Evolutionary conservation across 164 flowering plant species (phyloP).

Genomic region (Santalum album): DNA sequence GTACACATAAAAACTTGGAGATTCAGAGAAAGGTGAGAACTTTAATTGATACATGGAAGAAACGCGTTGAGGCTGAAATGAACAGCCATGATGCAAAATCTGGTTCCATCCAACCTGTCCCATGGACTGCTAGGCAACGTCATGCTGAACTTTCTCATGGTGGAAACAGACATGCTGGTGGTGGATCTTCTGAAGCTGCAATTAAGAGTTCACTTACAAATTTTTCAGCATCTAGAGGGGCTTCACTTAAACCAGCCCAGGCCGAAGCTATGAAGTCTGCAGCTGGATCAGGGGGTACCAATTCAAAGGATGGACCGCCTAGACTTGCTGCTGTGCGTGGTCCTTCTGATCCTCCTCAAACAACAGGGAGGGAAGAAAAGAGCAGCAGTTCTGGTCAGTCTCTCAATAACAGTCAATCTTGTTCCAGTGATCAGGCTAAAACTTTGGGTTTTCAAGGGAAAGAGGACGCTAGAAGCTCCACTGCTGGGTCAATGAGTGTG

Average conservation of each 20-base stretch:
- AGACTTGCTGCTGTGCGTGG: conserved; percentile 10
- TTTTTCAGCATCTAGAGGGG: background rate
- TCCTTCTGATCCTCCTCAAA: conserved; percentile 19
- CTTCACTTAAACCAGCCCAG: background rate
- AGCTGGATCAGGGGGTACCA: conserved; percentile 23
- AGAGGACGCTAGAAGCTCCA: conserved; percentile 72
- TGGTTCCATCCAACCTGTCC: background rate
- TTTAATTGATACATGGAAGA: conserved; percentile 98
- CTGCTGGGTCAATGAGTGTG: conserved; percentile 42
- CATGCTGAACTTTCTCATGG: background rate
- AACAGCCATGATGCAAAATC: conserved; percentile 2
- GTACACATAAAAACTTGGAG: conserved; percentile 32
- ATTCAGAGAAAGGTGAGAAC: conserved; percentile 40
- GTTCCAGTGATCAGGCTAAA: conserved; percentile 65
- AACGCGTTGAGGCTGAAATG: conserved; percentile 62
- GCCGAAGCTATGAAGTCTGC: conserved; percentile 24
- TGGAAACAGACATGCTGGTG: background rate
- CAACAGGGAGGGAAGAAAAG: conserved; percentile 28
- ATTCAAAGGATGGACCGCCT: conserved; percentile 22
- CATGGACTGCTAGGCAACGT: background rate
- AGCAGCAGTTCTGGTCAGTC: conserved; percentile 53
- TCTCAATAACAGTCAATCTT: conserved; percentile 40
- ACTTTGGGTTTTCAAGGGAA: conserved; percentile 34
- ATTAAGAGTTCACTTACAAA: conserved; percentile 3
- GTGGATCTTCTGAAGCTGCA: conserved; percentile 2